Conservation (phyloP, 768 basidiomycete species). For the Mycena vitilis region DNA sequence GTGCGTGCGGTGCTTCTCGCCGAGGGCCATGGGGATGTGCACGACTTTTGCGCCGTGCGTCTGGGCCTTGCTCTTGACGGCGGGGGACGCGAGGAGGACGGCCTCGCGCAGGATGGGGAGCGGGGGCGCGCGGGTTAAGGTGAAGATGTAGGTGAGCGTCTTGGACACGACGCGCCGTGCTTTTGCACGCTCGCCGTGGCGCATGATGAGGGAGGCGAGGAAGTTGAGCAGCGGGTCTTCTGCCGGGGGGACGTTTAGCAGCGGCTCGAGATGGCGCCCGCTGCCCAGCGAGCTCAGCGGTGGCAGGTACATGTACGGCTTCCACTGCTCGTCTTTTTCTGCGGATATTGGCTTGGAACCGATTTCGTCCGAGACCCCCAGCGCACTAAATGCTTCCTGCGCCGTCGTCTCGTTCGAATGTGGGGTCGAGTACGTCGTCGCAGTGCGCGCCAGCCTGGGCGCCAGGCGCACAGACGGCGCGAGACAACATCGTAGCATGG, state of each 20-base stretch:
- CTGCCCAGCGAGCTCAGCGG: conserved; percentile 15
- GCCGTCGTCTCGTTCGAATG: conserved; percentile 8
- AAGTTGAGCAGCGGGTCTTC: conserved; percentile 81
- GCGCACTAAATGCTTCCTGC: conserved; percentile 34
- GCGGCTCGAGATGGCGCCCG: conserved; percentile 27
- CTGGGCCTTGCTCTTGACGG: conserved; percentile 69
- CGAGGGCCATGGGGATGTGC: conserved; percentile 75
- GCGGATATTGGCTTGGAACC: background rate
- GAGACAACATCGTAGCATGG: too few species aligned
- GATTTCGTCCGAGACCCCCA: conserved; percentile 29
- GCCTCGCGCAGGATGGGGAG: conserved; percentile 84
- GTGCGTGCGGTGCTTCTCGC: conserved; percentile 82
- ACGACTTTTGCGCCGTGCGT: conserved; percentile 75
- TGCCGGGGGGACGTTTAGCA: conserved; percentile 75
- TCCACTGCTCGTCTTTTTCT: conserved; percentile 1
- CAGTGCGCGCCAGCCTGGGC: background rate
- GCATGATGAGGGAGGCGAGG: conserved; percentile 70
- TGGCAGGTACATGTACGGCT: conserved; percentile 24
- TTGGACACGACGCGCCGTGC: conserved; percentile 67
- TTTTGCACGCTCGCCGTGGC: conserved; percentile 71
- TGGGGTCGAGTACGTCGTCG: conserved; percentile 1
- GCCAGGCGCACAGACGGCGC: too few species aligned
- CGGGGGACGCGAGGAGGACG: conserved; percentile 74
- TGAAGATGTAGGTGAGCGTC: conserved; percentile 79
- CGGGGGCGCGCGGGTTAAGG: conserved; percentile 81